Evolutionary conservation across 1,284 basidiomycete species (phyloP).

Genomic region (Sporisorium graminicola): DNA sequence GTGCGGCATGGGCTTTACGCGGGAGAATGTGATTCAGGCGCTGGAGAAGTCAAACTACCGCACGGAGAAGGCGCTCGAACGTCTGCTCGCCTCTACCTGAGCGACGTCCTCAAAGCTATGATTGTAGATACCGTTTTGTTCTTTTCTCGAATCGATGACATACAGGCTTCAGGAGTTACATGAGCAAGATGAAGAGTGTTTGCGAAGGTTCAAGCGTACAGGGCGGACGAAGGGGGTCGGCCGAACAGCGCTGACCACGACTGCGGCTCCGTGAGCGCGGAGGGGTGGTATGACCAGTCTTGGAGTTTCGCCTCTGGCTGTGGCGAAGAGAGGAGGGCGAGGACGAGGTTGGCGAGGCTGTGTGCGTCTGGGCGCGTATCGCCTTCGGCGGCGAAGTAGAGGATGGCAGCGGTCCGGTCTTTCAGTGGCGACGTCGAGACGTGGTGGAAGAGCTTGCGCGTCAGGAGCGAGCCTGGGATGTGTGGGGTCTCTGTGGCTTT

Average conservation of each 20-base stretch:
- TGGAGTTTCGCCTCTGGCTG: background rate
- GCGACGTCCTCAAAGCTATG: background rate
- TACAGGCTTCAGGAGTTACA: no score
- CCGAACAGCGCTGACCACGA: conserved; percentile 43
- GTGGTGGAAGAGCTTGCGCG: conserved; percentile 31
- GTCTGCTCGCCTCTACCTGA: conserved; percentile 49
- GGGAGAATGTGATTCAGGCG: conserved; percentile 62
- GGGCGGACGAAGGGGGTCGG: conserved; percentile 7
- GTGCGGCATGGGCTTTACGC: conserved; percentile 67
- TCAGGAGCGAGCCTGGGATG: conserved; percentile 50
- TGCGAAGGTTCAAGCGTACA: conserved; percentile 44
- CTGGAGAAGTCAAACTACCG: conserved; percentile 66
- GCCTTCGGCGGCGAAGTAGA: conserved; percentile 62
- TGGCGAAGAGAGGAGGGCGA: conserved; percentile 32
- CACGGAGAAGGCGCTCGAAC: conserved; percentile 66
- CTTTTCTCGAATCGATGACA: background rate
- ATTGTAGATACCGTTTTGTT: conserved; percentile 5
- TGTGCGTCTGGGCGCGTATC: conserved; percentile 63
- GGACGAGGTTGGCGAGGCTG: conserved; percentile 21
- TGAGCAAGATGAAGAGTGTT: no score
- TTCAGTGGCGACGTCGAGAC: background rate
- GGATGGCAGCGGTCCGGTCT: conserved; percentile 25
- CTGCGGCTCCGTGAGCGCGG: conserved; percentile 10
- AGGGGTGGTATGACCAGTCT: background rate
- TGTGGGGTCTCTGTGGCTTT: conserved; percentile 16